These are phyloP conservation scores for Magnolia kwangsiensis DNA, from an alignment of 164 flowering plant species.

Conservation along the genomic window DNA sequence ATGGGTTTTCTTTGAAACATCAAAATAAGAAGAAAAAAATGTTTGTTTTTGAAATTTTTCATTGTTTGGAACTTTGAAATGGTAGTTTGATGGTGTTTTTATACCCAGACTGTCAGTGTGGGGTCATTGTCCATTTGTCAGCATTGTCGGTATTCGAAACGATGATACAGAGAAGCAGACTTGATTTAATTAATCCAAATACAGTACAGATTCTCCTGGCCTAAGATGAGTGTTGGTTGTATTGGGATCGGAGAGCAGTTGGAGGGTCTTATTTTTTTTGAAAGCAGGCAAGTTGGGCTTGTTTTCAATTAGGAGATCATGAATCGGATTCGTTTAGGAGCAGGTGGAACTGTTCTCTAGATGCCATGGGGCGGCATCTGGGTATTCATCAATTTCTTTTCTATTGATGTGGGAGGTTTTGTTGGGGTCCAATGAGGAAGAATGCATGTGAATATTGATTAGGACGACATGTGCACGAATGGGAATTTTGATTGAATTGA, in stretches of 20 bases:
- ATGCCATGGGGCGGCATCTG: not conserved
- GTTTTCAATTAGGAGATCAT: slow-evolving; percentile 1
- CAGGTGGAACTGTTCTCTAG: slow-evolving; percentile 7
- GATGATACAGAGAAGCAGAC: slow-evolving; percentile 21
- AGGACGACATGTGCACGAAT: not conserved
- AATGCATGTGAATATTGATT: not conserved
- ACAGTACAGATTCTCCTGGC: slow-evolving; percentile 15
- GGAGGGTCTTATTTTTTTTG: slow-evolving; percentile 1
- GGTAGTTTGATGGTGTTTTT: slow-evolving; percentile 19
- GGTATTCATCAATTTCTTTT: slow-evolving; percentile 4
- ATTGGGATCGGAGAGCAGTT: slow-evolving; percentile 7
- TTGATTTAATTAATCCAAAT: slow-evolving; percentile 8
- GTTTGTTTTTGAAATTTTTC: slow-evolving; percentile 4
- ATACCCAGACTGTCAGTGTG: slow-evolving; percentile 24
- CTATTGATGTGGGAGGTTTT: not conserved
- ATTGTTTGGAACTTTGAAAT: slow-evolving; percentile 11
- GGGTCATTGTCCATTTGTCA: slow-evolving; percentile 50
- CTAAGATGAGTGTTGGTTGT: not conserved
- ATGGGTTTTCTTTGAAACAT: slow-evolving; percentile 5
- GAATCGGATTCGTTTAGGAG: slow-evolving; percentile 3
- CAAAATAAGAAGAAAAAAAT: not conserved
- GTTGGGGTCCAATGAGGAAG: slow-evolving; percentile 1
- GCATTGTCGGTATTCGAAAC: slow-evolving; percentile 47
- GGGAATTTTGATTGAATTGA: not conserved
- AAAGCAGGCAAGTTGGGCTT: not conserved